phyloP scores from a whole-genome alignment of 1,139 yeast genomes.

The Geotrichum siamense region DNA sequence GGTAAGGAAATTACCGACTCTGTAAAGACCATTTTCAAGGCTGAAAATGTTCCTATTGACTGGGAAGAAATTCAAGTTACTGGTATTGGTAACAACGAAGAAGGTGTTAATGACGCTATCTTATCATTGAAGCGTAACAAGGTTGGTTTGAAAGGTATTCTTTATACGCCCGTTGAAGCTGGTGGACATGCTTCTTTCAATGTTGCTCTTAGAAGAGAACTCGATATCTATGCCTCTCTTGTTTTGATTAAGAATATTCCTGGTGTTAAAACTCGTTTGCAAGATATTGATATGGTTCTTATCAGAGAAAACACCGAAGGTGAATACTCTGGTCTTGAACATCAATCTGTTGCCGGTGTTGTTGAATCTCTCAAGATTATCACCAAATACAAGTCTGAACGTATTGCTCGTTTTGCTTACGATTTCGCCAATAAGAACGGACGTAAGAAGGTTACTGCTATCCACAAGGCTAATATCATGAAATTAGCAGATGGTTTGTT shows the following conservation, averaged over 20 bases:
- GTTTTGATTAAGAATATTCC: slow-evolving; percentile 90
- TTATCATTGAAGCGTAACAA: slow-evolving; percentile 91
- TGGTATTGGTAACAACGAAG: slow-evolving; percentile 54
- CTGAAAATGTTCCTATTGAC: slow-evolving; percentile 83
- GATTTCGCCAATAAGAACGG: slow-evolving; percentile 90
- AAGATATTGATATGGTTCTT: slow-evolving; percentile 83
- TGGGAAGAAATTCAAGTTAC: slow-evolving; percentile 90
- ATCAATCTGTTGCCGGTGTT: slow-evolving; percentile 95
- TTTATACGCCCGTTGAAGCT: slow-evolving; percentile 79
- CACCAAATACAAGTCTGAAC: slow-evolving; percentile 91
- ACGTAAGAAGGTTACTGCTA: slow-evolving; percentile 90
- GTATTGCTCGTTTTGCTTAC: slow-evolving; percentile 95
- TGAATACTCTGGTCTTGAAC: slow-evolving; percentile 98
- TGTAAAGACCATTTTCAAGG: slow-evolving; percentile 80
- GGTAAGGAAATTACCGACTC: slow-evolving; percentile 96
- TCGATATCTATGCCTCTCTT: slow-evolving; percentile 90
- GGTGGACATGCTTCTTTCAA: slow-evolving; percentile 75
- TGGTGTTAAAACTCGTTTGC: slow-evolving; percentile 85
- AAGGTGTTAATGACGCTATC: slow-evolving; percentile 78
- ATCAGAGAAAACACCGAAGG: slow-evolving; percentile 98
- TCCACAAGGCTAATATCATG: slow-evolving; percentile 99
- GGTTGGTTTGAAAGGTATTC: slow-evolving; percentile 93
- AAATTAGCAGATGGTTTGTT: slow-evolving; percentile 97
- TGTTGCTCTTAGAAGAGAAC: slow-evolving; percentile 93
- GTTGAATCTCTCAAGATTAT: slow-evolving; percentile 94